Evolutionary conservation across 805 yeast species (phyloP), one percentile per base, ranked within the genome.

Genomic region (Saccharomycopsis sp.): DNA sequence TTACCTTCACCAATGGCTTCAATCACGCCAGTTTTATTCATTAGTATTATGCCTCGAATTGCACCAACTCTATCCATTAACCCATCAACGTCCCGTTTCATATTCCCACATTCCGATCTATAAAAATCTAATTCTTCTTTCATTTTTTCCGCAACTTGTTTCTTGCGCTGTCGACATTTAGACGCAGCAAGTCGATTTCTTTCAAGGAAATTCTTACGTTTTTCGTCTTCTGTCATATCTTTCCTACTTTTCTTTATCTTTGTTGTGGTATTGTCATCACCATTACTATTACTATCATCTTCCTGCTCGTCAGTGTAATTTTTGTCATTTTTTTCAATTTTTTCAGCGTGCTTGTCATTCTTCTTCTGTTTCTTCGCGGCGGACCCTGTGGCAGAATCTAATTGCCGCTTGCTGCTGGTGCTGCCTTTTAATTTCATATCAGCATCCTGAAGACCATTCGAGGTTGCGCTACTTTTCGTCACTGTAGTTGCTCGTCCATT

Each of bases 141-240:
- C 76, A 93, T 81, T 54, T 81, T 83, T 47, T 76, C 79, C 27
- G 88, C 75, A 70, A 83, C 81, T 59, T 85, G 87, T 67, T 93
- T 93, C 70, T 93, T 93, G 46, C 97, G 75, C 63, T 85, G 95
- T 48, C 98, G 76, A 68, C 97, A 93, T 59, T 88, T 89, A 20
- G 93, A 79, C 0, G 98, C 98, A 0, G 98, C 98, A 7, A 93
- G 77, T 47, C 98, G 72, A 62, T 93, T 93, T 51, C 97, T 72
- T 59, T 93, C 98, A 52, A 93, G 63, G 56, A 77, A 90, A 58
- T 70, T 81, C 59, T 72, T 78, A 51, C 89, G 74, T 57, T 85
- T 87, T 64, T 81, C 74, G 63, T 85, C 95, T 67, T 85, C 61
- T 64, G 85, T 45, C 74, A 74, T 14, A 70, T 75, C 44, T 64